Conservation (phyloP, 2,329 filamentous ascomycete genomes). For the Trichoderma lentiforme region DNA sequence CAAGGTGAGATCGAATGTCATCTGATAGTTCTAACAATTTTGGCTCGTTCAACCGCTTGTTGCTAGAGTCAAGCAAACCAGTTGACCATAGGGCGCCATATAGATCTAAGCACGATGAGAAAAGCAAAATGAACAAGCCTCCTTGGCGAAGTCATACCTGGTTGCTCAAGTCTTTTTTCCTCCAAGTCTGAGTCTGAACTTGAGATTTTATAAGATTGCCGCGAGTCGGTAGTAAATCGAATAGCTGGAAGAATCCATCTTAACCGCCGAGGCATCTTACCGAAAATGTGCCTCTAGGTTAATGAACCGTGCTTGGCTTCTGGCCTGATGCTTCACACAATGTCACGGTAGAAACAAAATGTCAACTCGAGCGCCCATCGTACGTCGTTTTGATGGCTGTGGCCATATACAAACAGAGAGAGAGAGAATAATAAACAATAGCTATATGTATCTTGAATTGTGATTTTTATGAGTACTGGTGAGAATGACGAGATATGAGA, state of each 20-base stretch:
- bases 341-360: not conserved
- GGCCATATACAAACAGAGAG: too few relatives aligned
- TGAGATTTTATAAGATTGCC: not conserved
- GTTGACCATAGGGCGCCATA: not conserved
- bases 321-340: not conserved
- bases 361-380: not conserved
- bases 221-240: not conserved
- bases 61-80: not conserved
- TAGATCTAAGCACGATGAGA: not conserved
- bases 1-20: conserved; percentile 37
- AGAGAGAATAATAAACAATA: not conserved
- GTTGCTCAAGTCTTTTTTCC: not conserved
- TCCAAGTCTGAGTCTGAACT: not conserved
- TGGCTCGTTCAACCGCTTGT: conserved; percentile 6
- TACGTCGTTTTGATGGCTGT: too few relatives aligned
- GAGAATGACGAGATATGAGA: not conserved
- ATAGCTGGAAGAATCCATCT: not conserved
- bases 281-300: not conserved
- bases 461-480: not conserved
- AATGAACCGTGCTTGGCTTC: not conserved
- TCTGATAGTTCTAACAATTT: conserved; percentile 42
- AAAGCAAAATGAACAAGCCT: not conserved
- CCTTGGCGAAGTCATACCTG: not conserved
- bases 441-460: not conserved
- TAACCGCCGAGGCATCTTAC: not conserved